phyloP scores from a whole-genome alignment of 805 yeast species.

The Alloascoidea hylecoeti region DNA sequence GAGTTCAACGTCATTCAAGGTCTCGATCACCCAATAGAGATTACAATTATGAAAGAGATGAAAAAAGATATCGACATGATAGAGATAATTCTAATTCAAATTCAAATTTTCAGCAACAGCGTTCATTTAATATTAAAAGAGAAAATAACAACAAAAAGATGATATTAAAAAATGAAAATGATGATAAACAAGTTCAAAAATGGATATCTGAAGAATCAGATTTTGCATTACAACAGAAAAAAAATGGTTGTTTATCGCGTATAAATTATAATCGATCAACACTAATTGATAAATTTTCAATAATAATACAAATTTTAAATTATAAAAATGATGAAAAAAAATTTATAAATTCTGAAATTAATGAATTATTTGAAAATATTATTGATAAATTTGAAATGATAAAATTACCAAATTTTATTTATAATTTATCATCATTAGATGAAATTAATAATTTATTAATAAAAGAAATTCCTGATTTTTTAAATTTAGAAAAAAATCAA shows the following conservation, averaged over 20 bases:
- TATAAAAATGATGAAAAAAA: conserved; percentile 5
- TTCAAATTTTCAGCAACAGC: too few species aligned
- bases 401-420: conserved; percentile 9
- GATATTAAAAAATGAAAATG: too few species aligned
- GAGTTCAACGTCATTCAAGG: too few species aligned
- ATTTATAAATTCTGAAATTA: conserved; percentile 1
- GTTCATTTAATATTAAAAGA: too few species aligned
- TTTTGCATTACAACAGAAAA: conserved; percentile 14
- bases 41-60: too few species aligned
- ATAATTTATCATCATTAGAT: conserved; percentile 5
- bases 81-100: too few species aligned
- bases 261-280: conserved; percentile 12
- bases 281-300: conserved; percentile 13
- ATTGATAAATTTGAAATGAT: conserved; percentile 9
- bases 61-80: too few species aligned
- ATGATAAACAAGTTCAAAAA: conserved; percentile 3
- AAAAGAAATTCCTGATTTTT: conserved; percentile 5
- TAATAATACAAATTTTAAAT: conserved; percentile 8
- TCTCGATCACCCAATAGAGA: too few species aligned
- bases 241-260: conserved; percentile 15
- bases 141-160: too few species aligned
- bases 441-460: conserved; percentile 7
- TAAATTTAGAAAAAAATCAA: conserved; percentile 5
- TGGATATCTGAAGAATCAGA: conserved; percentile 16
- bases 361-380: conserved; percentile 1